These are phyloP conservation scores for Cladosporium velox DNA, from an alignment of 2,329 filamentous ascomycete genomes.

Conservation along the genomic window DNA sequence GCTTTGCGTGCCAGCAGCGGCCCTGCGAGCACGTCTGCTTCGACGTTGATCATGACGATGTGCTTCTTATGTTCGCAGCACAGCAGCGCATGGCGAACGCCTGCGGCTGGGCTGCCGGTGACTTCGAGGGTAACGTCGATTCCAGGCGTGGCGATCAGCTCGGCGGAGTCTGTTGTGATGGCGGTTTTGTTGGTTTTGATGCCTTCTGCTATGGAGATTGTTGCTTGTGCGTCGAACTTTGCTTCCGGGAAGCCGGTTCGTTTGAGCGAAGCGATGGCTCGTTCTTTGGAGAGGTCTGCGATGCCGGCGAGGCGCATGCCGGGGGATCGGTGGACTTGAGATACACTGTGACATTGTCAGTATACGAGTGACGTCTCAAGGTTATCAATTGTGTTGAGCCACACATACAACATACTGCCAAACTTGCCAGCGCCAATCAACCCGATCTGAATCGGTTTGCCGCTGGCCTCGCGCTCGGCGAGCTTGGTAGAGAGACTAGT, in stretches of 20 bases:
- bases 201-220: constrained; percentile 42
- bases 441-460: constrained; percentile 46
- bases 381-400: not conserved
- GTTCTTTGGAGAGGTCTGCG: constrained; percentile 46
- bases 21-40: constrained; percentile 49
- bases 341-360: constrained; percentile 37
- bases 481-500: constrained; percentile 46
- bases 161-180: constrained; percentile 47
- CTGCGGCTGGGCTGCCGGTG: constrained; percentile 47
- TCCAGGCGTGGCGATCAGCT: constrained; percentile 46
- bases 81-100: constrained; percentile 47
- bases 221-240: constrained; percentile 41
- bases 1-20: constrained; percentile 46
- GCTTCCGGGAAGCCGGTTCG: constrained; percentile 45
- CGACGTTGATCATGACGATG: constrained; percentile 53
- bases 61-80: constrained; percentile 53
- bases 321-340: constrained; percentile 47
- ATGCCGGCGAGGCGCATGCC: constrained; percentile 49
- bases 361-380: not conserved
- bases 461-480: constrained; percentile 42
- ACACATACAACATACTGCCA: constrained; percentile 42
- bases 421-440: constrained; percentile 52
- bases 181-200: constrained; percentile 45
- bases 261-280: constrained; percentile 45
- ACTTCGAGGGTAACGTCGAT: constrained; percentile 51